These are phyloP conservation scores for Cladophialophora chaetospira DNA, from an alignment of 2,329 filamentous ascomycete species.

Conservation along the genomic window DNA sequence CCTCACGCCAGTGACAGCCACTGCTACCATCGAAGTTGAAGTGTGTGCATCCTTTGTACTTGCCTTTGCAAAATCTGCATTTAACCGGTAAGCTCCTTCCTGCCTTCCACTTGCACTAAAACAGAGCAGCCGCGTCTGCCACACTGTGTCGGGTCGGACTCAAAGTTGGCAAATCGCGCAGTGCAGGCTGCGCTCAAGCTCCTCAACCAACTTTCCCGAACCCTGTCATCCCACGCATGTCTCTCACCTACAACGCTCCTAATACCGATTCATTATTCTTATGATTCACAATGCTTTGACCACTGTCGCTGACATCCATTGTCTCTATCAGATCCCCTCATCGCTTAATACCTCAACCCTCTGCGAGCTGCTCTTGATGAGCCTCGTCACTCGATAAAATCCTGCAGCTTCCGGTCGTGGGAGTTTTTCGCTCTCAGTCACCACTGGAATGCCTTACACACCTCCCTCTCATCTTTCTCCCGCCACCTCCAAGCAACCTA, in stretches of 20 bases:
- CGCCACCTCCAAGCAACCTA: constrained; percentile 57
- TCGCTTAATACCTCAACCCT: constrained; percentile 16
- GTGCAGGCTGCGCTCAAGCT: constrained; percentile 19
- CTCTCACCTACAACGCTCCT: constrained; percentile 23
- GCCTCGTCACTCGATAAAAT: constrained; percentile 24
- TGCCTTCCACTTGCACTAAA: background rate
- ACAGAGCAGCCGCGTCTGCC: background rate
- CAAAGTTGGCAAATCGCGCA: background rate
- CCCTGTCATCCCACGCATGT: constrained; percentile 10
- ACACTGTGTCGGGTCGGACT: background rate
- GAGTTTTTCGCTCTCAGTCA: constrained; percentile 21
- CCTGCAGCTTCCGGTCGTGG: constrained; percentile 26
- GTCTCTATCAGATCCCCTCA: constrained; percentile 22
- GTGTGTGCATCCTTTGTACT: constrained; percentile 15
- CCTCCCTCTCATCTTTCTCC: constrained; percentile 58
- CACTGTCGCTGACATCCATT: constrained; percentile 19
- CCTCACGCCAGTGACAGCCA: constrained; percentile 3
- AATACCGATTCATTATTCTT: constrained; percentile 24
- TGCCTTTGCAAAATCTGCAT: constrained; percentile 7
- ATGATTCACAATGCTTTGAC: constrained; percentile 27
- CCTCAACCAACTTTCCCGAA: constrained; percentile 7
- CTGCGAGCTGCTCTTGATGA: constrained; percentile 32
- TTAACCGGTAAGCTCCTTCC: constrained; percentile 22
- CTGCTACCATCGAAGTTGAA: background rate
- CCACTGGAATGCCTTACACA: constrained; percentile 54